These are phyloP conservation scores for Entomortierella beljakovae DNA, from an alignment of 192 early-diverging fungal species.

Conservation along the genomic window DNA sequence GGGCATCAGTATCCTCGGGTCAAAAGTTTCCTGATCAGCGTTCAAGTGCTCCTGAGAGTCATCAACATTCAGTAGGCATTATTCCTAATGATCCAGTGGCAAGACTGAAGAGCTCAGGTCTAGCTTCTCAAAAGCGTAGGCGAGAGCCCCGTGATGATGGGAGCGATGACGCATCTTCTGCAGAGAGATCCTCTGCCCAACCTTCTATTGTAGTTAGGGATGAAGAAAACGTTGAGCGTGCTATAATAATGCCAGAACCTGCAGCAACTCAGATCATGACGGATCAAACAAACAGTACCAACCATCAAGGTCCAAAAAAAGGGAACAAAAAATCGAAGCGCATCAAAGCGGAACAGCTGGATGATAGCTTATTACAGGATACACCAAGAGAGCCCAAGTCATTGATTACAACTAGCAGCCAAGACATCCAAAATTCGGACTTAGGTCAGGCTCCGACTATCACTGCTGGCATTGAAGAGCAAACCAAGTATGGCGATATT, in stretches of 20 bases:
- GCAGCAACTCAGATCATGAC: background rate
- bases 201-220: background rate
- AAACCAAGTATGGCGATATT: background rate
- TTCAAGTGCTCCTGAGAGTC: background rate
- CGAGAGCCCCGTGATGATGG: conserved; percentile 37
- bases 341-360: conserved; percentile 20
- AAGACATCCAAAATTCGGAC: background rate
- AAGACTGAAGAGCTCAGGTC: conserved; percentile 16
- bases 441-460: too few relatives aligned
- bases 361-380: background rate
- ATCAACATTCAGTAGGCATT: too few relatives aligned
- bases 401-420: background rate
- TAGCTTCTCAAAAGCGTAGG: conserved; percentile 40
- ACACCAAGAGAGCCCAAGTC: background rate
- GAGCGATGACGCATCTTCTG: conserved; percentile 25
- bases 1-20: background rate
- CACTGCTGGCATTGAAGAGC: background rate
- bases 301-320: conserved; percentile 12
- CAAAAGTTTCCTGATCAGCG: background rate
- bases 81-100: too few relatives aligned
- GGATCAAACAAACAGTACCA: background rate
- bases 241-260: background rate
- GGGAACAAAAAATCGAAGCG: conserved; percentile 31
- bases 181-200: background rate
- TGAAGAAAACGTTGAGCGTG: background rate